Percentiles rank a stretch among this genome's conserved stretches.
These are phyloP conservation scores for Biscutella laevigata DNA, from an alignment of 441 rosid species.

Conservation along the genomic window DNA sequence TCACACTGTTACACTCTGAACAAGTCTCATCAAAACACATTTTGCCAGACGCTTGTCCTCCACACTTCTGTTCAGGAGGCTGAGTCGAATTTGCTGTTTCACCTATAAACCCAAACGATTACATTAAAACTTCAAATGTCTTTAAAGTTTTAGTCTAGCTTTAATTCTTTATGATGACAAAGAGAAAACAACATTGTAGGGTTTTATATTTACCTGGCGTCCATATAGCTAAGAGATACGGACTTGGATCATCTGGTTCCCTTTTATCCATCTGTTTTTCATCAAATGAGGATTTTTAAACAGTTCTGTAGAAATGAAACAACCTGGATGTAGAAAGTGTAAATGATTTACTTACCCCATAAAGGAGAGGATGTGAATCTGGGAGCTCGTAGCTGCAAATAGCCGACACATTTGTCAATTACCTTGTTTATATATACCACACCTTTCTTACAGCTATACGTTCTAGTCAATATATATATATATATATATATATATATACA, in stretches of 20 bases:
- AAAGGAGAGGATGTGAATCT: constrained; percentile 79
- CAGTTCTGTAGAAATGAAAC: constrained; percentile 16
- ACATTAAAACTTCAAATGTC: constrained; percentile 11
- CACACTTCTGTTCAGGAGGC: constrained; percentile 48
- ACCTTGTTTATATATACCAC: not conserved
- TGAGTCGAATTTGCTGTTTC: constrained; percentile 71
- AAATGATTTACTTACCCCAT: constrained; percentile 46
- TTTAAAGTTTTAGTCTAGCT: not conserved
- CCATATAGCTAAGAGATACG: constrained; percentile 95
- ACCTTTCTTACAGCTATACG: not conserved
- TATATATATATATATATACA: too few species aligned
- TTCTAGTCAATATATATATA: not conserved
- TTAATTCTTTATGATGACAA: not conserved
- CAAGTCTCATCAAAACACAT: constrained; percentile 64
- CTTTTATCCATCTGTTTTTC: constrained; percentile 67
- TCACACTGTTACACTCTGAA: constrained; percentile 57
- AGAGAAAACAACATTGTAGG: not conserved
- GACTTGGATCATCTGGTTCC: constrained; percentile 88
- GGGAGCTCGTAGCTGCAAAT: constrained; percentile 79
- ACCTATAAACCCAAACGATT: constrained; percentile 35
- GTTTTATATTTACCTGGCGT: constrained; percentile 63
- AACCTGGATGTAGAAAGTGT: constrained; percentile 5
- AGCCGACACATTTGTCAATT: constrained; percentile 15
- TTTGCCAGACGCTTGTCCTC: constrained; percentile 35
- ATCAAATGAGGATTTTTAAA: constrained; percentile 15